phyloP scores from a whole-genome alignment of 805 yeast species.

The Cyberlindnera meyerae region DNA sequence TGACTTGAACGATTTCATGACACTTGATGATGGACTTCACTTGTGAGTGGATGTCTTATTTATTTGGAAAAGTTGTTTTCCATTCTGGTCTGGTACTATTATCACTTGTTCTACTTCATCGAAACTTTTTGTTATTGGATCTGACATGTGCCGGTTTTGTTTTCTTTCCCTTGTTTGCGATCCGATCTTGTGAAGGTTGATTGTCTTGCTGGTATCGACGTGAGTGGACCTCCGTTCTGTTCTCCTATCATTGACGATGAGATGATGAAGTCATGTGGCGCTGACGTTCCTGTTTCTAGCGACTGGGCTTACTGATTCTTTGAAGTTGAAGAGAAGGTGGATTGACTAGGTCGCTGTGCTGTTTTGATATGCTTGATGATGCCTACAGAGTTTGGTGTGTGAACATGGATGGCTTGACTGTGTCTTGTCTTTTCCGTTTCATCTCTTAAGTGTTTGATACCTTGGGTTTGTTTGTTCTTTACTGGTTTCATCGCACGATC shows the following conservation, averaged over 20 bases:
- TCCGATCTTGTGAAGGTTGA: background rate
- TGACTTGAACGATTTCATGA: conserved; percentile 29
- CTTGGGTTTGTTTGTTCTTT: too few relatives aligned
- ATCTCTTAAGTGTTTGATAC: too few relatives aligned
- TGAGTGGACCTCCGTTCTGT: too few relatives aligned
- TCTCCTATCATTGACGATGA: too few relatives aligned
- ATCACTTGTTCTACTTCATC: background rate
- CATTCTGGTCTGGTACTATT: background rate
- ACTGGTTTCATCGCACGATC: too few relatives aligned
- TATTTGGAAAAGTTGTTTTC: background rate
- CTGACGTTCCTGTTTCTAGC: conserved; percentile 16
- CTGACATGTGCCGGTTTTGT: background rate
- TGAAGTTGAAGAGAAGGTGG: too few relatives aligned
- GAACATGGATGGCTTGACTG: too few relatives aligned
- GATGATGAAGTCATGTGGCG: conserved; percentile 22
- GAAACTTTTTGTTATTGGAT: background rate
- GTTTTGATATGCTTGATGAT: too few relatives aligned
- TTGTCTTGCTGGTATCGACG: background rate
- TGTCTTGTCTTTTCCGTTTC: too few relatives aligned
- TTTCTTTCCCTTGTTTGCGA: background rate
- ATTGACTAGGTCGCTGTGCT: too few relatives aligned
- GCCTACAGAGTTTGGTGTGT: too few relatives aligned
- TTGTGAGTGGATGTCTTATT: conserved; percentile 6
- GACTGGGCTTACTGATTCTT: conserved; percentile 19
- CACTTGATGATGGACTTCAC: conserved; percentile 21